Evolutionary conservation across 768 basidiomycete species (phyloP), one percentile per base, ranked within the genome.

Genomic region (Tricholoma furcatifolium): DNA sequence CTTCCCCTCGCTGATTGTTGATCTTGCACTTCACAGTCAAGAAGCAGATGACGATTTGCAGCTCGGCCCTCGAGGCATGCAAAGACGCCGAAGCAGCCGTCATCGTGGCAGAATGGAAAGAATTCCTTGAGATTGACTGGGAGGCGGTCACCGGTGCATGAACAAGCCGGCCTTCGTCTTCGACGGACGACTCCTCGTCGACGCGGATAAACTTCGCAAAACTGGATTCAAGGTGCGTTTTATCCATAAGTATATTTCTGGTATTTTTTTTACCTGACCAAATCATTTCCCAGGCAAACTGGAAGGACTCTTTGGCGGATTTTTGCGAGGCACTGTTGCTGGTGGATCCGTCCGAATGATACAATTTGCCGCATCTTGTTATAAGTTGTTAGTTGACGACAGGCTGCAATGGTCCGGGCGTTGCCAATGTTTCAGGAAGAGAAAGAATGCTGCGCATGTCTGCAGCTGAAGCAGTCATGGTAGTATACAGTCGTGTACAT

Each of bases 131-230:
- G 35, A 89, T 99, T 59, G 85, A 95, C 72, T 99, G 97, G 97
- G 68, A 82, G 61, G 74, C 74, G 32, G 88, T 98, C 38, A 98
- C 73, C 69, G 74, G 46, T 72, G 78, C 64, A 98, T 98, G 93
- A 90, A 88, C 65, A 97, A 98, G 78, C 97, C 97, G 17, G 96
- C 97, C 4, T 98, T 97, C 65, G 80, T 99, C 58, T 98, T 98
- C 64, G 96, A 98, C 66, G 94, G 94, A 4, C 83, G 94, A 30
- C 75, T 97, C 56, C 79, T 98, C 63, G 79, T 98, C 40, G 90
- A 98, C 65, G 84, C 82, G 9, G 84, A 85, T 46, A 81, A 83
- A 68, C 77, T 98, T 57, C 81, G 80, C 62, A 68, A 82, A 64
- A 97, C 98, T 64, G 96, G 96, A 35, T 98, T 98, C 85, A 90